Conservation (phyloP, 768 basidiomycete species). For the Serendipita sp. region DNA sequence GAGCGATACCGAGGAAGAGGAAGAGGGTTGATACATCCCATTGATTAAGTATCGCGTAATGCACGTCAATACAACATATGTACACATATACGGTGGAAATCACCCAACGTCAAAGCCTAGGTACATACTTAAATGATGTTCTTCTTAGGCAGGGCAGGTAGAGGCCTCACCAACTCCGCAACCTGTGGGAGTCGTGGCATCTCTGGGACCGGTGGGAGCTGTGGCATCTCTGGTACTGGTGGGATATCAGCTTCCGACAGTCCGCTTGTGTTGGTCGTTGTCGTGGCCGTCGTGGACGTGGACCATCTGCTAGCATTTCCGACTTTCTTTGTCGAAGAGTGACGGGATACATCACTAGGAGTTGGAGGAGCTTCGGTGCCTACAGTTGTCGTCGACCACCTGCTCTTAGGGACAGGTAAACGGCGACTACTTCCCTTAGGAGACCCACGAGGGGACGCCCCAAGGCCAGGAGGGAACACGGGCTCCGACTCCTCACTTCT, state of each 20-base stretch:
- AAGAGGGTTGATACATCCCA: background rate
- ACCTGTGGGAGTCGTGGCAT: background rate
- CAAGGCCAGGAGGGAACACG: background rate
- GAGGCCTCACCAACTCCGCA: background rate
- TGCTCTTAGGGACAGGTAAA: background rate
- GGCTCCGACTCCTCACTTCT: background rate
- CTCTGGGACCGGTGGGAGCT: background rate
- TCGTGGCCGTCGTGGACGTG: background rate
- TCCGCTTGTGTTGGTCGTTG: background rate
- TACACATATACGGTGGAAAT: too few relatives aligned
- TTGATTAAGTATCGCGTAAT: too few relatives aligned
- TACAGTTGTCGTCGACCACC: background rate
- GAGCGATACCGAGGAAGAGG: constrained; percentile 19
- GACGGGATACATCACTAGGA: background rate
- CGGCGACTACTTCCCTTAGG: background rate
- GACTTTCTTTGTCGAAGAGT: background rate
- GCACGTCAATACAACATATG: too few relatives aligned
- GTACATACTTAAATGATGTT: background rate
- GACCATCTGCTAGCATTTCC: background rate
- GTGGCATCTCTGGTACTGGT: background rate
- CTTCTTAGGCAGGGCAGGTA: background rate
- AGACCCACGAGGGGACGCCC: background rate
- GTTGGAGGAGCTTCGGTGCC: background rate
- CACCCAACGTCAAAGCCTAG: background rate
- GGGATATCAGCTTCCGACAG: background rate